phyloP scores from a whole-genome alignment of 306 rosid species.

The Fragaria ananassa region DNA sequence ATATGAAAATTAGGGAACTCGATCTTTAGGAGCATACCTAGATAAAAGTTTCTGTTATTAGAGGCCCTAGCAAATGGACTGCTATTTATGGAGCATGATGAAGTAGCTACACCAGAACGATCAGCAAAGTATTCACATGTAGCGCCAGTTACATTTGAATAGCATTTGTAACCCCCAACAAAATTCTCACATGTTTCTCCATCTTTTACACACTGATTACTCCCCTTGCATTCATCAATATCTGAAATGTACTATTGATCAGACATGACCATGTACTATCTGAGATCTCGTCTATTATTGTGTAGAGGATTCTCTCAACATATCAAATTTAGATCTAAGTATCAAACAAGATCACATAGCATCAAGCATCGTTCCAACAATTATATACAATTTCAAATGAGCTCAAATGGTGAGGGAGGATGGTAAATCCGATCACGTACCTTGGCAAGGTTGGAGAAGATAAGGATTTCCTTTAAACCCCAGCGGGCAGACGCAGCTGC shows the following conservation, averaged over 20 bases:
- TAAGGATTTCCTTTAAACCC: slow-evolving; percentile 22
- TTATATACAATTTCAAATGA: too few species aligned
- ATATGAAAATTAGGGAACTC: neutral
- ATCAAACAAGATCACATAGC: neutral
- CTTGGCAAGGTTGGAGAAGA: slow-evolving; percentile 11
- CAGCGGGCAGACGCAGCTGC: neutral
- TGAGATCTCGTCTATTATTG: neutral
- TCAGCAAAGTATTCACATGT: neutral
- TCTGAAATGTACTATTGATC: slow-evolving; percentile 2
- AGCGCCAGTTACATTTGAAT: neutral
- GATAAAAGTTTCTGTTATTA: neutral
- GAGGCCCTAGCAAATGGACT: neutral
- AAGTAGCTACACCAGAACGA: neutral
- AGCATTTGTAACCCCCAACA: slow-evolving; percentile 6
- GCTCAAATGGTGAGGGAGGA: too few species aligned
- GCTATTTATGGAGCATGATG: neutral
- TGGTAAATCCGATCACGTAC: neutral
- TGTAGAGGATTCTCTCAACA: neutral
- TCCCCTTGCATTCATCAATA: slow-evolving; percentile 7
- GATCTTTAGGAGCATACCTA: neutral
- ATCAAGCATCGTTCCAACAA: too few species aligned
- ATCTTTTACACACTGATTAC: neutral
- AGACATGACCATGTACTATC: neutral
- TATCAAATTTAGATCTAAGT: too few species aligned
- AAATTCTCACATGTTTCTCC: slow-evolving; percentile 3